Evolutionary conservation across 2,329 filamentous ascomycete genomes (phyloP), one percentile per base, ranked within the genome.

Genomic region (Metarhizium album): DNA sequence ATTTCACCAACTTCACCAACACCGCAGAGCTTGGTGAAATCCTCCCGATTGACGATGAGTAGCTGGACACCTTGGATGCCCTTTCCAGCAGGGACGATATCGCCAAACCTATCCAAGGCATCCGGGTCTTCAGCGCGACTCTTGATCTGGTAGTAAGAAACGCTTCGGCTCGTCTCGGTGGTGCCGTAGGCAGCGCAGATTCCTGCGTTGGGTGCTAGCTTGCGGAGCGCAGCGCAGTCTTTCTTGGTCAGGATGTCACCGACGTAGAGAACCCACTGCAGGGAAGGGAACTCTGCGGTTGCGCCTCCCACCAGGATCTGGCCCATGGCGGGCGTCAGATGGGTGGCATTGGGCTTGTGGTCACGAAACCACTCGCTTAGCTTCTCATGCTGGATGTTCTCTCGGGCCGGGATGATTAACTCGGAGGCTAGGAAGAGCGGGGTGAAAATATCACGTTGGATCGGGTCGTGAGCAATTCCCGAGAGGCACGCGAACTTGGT

Each of bases 251-350:
- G 68, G 33, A 96, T 74, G 62, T 97, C 91, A 31, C 93, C 93
- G 1, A 97, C 91, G 55, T 91, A 97, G 74, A 97, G 91, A 18
- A 84, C 89, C 52, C 82, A 75, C 52, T 84, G 76, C n/a, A 97
- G 74, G 13, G 78, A 74, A 1, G 88, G 85, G 61, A 96, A 94
- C 57, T 86, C 68, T 0, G 87, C 83, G 3, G 73, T 83, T 23
- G 89, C 86, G 57, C 87, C 88, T 42, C 90, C 90, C n/a, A 91
- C 84, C 2, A 97, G 72, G 54, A 97, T 93, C 60, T 96, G 88
- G 50, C 90, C 90, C 90, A 97, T 96, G 52, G 93, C 93, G 9
- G 93, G 93, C 1, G 93, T 98, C 38, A 97, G 71, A 67, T 97
- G 93, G 13, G 86, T 89, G 20, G 90, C 16, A 84, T 95, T 2